Evolutionary conservation across 2,329 filamentous ascomycete species (phyloP).

Genomic region (Chaetomiaceae sp.): DNA sequence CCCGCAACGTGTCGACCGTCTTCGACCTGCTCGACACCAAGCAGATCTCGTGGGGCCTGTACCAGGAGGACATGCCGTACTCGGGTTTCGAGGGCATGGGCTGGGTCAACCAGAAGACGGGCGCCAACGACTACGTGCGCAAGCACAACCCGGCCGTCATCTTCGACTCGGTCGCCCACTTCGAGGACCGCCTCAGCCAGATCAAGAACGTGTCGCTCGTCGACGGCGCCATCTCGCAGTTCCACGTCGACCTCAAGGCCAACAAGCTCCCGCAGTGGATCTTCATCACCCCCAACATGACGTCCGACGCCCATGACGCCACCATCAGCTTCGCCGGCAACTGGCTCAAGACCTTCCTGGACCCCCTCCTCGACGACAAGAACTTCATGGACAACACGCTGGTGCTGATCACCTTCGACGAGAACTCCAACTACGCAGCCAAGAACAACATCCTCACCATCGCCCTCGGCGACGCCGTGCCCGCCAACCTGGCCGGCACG

Average conservation of each 20-base stretch:
- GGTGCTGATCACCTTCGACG: constrained; percentile 73
- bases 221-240: constrained; percentile 47
- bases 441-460: constrained; percentile 55
- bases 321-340: constrained; percentile 62
- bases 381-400: constrained; percentile 74
- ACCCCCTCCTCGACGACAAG: constrained; percentile 62
- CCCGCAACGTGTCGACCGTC: constrained; percentile 59
- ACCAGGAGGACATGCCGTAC: constrained; percentile 75
- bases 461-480: constrained; percentile 70
- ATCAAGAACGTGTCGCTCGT: constrained; percentile 64
- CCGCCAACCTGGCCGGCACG: constrained; percentile 58
- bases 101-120: constrained; percentile 60
- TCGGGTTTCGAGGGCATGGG: constrained; percentile 63
- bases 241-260: constrained; percentile 51
- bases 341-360: constrained; percentile 65
- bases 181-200: constrained; percentile 54
- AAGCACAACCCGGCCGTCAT: constrained; percentile 64
- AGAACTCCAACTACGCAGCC: constrained; percentile 61
- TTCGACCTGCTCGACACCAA: constrained; percentile 64
- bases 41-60: constrained; percentile 63
- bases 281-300: constrained; percentile 72
- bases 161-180: constrained; percentile 59
- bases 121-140: constrained; percentile 71
- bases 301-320: constrained; percentile 70
- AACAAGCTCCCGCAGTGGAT: constrained; percentile 65